Evolutionary conservation across 345 rosid genomes (phyloP).

Genomic region (Populus davidiana): DNA sequence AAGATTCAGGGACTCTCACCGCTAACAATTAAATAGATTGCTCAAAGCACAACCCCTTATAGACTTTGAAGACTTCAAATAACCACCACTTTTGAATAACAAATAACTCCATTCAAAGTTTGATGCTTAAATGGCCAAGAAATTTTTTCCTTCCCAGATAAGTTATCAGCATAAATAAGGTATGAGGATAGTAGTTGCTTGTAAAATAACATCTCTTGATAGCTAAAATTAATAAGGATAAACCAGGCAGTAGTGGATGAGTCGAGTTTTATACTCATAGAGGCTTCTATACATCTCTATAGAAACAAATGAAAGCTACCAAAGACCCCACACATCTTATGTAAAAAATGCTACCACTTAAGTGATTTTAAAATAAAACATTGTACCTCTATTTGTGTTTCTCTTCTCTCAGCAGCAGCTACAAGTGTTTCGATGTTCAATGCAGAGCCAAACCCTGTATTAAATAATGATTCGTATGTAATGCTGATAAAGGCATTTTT

Average conservation of each 20-base stretch:
- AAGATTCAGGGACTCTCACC: neutral
- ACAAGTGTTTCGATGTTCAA: conserved; percentile 92
- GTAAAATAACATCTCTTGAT: neutral
- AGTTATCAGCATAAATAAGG: neutral
- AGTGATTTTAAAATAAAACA: neutral
- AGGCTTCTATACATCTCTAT: neutral
- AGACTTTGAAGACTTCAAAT: neutral
- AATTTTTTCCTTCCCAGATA: neutral
- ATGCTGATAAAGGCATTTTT: neutral
- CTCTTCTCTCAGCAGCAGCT: conserved; percentile 96
- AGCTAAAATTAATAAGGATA: neutral
- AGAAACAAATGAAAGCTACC: neutral
- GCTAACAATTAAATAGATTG: neutral
- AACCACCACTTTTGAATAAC: neutral
- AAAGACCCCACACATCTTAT: neutral
- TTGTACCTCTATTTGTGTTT: conserved; percentile 77
- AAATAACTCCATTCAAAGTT: neutral
- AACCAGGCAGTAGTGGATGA: neutral
- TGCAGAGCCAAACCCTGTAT: conserved; percentile 92
- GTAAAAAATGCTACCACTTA: conserved; percentile 2
- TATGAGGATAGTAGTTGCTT: neutral
- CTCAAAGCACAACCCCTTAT: neutral
- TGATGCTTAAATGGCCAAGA: neutral
- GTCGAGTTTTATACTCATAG: neutral
- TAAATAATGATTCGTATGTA: conserved; percentile 2